phyloP scores from a whole-genome alignment of 352 stramenopile species.

The Peronospora belbahrii region DNA sequence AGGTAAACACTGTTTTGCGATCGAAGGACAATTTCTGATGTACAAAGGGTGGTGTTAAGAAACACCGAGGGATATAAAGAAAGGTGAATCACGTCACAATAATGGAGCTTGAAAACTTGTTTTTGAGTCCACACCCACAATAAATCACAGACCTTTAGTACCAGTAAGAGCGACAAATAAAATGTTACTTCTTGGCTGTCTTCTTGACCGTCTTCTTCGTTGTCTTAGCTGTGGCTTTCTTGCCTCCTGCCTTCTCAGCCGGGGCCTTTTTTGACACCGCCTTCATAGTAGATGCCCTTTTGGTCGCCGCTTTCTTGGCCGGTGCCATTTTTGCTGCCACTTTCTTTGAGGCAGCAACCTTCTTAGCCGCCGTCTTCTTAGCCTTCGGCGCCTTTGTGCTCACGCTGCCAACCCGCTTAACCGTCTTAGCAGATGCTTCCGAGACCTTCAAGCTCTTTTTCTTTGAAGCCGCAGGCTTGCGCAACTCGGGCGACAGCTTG shows the following conservation, averaged over 20 bases:
- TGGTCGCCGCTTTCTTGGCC: slow-evolving; percentile 52
- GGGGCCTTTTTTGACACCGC: slow-evolving; percentile 40
- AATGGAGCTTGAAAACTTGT: background rate
- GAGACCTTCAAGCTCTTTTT: slow-evolving; percentile 64
- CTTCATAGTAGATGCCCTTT: slow-evolving; percentile 37
- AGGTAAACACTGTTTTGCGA: too few relatives aligned
- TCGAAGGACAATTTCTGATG: slow-evolving; percentile 35
- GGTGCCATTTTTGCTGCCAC: slow-evolving; percentile 51
- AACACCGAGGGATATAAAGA: slow-evolving; percentile 63
- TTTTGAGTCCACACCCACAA: slow-evolving; percentile 8
- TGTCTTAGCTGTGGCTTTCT: slow-evolving; percentile 45
- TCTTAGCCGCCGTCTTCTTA: slow-evolving; percentile 57
- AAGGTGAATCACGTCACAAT: background rate
- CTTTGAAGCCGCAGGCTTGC: slow-evolving; percentile 53
- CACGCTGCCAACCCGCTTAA: slow-evolving; percentile 47
- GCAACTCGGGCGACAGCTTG: slow-evolving; percentile 63
- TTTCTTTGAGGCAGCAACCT: slow-evolving; percentile 60
- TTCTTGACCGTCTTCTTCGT: slow-evolving; percentile 46
- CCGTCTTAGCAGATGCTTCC: slow-evolving; percentile 29
- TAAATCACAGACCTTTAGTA: slow-evolving; percentile 33
- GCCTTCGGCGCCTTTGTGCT: slow-evolving; percentile 36
- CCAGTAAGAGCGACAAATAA: slow-evolving; percentile 7
- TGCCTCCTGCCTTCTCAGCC: slow-evolving; percentile 44
- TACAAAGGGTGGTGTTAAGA: slow-evolving; percentile 80
- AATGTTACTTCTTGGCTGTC: slow-evolving; percentile 45